Evolutionary conservation across 208 protist species (phyloP).

Genomic region (Acanthamoeba healyi): DNA sequence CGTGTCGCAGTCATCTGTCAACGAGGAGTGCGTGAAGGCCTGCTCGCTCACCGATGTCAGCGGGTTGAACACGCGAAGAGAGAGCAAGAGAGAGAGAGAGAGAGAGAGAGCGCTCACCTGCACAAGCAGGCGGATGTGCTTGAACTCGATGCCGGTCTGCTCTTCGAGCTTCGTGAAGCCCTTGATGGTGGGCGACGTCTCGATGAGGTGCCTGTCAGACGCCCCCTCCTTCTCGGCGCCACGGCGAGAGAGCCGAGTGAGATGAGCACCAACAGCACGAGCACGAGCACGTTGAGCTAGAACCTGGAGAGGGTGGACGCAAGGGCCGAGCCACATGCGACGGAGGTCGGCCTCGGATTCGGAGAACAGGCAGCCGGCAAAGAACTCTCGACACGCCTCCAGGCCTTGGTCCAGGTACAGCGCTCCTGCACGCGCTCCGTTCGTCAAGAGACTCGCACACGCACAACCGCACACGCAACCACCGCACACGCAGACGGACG

Average conservation of each 20-base stretch:
- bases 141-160: background rate
- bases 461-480: background rate
- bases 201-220: background rate
- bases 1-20: background rate
- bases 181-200: background rate
- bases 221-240: background rate
- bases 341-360: background rate
- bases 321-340: background rate
- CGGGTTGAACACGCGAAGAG: background rate
- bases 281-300: background rate
- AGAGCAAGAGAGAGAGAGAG: background rate
- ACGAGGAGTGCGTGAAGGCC: conserved; percentile 32
- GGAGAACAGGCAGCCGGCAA: background rate
- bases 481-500: background rate
- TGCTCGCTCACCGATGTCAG: too few species aligned
- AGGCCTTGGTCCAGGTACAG: conserved; percentile 19
- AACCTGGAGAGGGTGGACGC: background rate
- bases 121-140: conserved; percentile 4
- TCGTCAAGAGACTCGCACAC: background rate
- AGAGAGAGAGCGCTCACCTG: background rate
- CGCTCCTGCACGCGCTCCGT: background rate
- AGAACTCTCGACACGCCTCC: conserved; percentile 2
- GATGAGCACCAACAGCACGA: background rate
- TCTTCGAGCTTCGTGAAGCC: background rate
- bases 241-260: background rate